Evolutionary conservation across 2,329 filamentous ascomycete genomes (phyloP), one percentile per base, ranked within the genome.

Genomic region (Venturia asperata): DNA sequence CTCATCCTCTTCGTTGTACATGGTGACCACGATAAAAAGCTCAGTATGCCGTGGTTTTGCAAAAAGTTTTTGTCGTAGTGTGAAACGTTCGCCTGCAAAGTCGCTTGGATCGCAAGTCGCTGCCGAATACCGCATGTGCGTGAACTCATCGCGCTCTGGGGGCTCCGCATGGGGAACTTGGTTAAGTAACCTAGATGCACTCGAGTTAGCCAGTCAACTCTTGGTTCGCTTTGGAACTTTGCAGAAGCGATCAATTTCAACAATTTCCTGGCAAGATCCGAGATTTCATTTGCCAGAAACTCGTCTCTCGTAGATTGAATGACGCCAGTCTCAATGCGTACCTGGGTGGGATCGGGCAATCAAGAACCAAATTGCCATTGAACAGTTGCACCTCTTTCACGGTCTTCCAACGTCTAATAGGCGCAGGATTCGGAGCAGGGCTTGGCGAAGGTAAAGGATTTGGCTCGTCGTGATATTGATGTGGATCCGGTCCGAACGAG

Each of bases 1-100:
- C 69, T 97, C 87, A 71, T 99, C 94, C 75, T 99, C 93, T 74
- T 99, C 94, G 74, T 99, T 99, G 80, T 99, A 99, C 93, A 97
- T 97, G 66, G 93, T 97, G 64, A 97, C 86, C 42, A 92, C 93
- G 71, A 97, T 96, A 77, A 97, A 97, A 1, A 97, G 81, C 78
- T 97, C 93, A 0, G 93, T 97, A 73, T 96, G 90, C 64, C 93
- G 84, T 3, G 91, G 89, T 76, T 96, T 97, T 65, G 91, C 91
- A 74, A 97, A 97, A 30, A 97, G 85, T 73, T 86, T 88, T 77
- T 97, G 93, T 68, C 93, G 89, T 66, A 97, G 78, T 0, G 93
- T 97, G 71, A 97, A 97, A 67, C 93, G 90, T 71, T 92, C 87
- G 4, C 91, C 87, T 74, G 89, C 92, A 74, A 97, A 97, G 66